Evolutionary conservation across 495 filamentous ascomycete genomes (phyloP).

Genomic region (Penicillium antarcticum): DNA sequence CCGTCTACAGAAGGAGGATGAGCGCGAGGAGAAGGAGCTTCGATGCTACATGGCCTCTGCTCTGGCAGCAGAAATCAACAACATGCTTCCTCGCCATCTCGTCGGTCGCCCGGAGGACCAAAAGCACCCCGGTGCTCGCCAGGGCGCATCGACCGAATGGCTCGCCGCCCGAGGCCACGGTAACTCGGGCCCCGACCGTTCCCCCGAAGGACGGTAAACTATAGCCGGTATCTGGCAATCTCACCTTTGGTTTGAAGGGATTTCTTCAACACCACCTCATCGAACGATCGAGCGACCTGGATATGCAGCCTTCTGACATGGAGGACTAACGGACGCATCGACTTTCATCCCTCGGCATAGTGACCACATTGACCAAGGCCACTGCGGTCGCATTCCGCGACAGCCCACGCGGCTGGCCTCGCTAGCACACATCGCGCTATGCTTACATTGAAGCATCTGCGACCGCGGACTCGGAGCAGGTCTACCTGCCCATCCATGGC

Average conservation of each 20-base stretch:
- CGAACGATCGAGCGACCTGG: conserved; percentile 12
- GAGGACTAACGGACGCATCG: conserved; percentile 11
- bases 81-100: conserved; percentile 44
- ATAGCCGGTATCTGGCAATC: not conserved
- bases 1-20: conserved; percentile 83
- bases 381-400: conserved; percentile 13
- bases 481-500: not conserved
- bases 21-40: conserved; percentile 80
- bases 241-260: conserved; percentile 1
- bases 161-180: conserved; percentile 52
- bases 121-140: conserved; percentile 45
- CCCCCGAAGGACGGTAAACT: conserved; percentile 33
- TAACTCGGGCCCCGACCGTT: conserved; percentile 37
- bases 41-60: conserved; percentile 68
- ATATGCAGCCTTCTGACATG: conserved; percentile 1
- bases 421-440: conserved; percentile 1
- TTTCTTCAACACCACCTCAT: conserved; percentile 2
- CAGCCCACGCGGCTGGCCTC: not conserved
- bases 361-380: conserved; percentile 12
- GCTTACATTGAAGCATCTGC: not conserved
- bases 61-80: conserved; percentile 61
- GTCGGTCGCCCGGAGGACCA: conserved; percentile 35
- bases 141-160: conserved; percentile 64
- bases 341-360: conserved; percentile 1
- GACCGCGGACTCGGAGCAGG: not conserved